Evolutionary conservation across 805 yeast genomes (phyloP), one percentile per base, ranked within the genome.

Genomic region (Tetrapisispora phaffii): DNA sequence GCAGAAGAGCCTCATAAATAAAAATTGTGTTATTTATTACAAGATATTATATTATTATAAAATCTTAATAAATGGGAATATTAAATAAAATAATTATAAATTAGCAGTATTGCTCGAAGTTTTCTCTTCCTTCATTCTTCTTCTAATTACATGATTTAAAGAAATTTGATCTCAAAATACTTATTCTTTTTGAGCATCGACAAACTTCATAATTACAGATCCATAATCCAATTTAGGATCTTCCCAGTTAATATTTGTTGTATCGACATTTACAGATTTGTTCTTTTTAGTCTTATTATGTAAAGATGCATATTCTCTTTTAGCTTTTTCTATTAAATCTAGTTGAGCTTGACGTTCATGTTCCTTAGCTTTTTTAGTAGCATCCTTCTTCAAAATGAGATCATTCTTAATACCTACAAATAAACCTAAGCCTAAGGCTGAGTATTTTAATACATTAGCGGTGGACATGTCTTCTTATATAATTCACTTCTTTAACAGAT

Each of bases 151-250:
- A 39, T 13, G 42, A 22, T 5, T 6, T 10, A 10, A 10, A 10
- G 9, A 8, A 19, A 19, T 10, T 29, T 16, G n/a, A 28, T 36
- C 29, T 13, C 20, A 15, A 16, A n/a, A 13, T 5, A 7, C 7
- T 36, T 24, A 42, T n/a, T 43, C 67, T 58, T 67, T 67, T 53
- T 74, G 60, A 46, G 77, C 74, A 56, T 77, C 81, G 53, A 83
- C 74, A 56, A 82, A 79, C 42, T 78, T 72, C 62, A 81, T 73
- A 57, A 83, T 76, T 41, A 78, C 83, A 52, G 72, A 70, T 44
- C 78, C 96, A 58, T 84, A 76, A 66, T 89, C 97, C 66, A 87
- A 76, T 71, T 88, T 83, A 54, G 95, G 93, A 69, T 88, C 95
- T 59, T 86, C 90, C 64, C 88, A 74, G 70, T 89, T 76, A 54